Evolutionary conservation across 2,329 filamentous ascomycete genomes (phyloP).

Genomic region (Pestalotiopsis sp.): DNA sequence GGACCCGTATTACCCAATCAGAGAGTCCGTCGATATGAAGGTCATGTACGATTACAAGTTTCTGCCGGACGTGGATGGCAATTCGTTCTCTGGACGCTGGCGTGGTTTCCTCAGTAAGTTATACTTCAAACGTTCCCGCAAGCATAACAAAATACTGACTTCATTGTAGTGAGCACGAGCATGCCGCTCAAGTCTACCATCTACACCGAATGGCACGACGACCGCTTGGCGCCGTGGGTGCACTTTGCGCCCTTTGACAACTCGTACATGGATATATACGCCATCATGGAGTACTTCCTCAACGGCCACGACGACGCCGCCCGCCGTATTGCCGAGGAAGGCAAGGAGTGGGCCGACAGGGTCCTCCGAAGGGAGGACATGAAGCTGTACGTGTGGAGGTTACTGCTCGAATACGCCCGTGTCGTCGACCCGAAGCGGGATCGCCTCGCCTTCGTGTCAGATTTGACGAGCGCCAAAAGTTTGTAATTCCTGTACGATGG

Average conservation of each 20-base stretch:
- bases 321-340: constrained; percentile 56
- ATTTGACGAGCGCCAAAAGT: constrained; percentile 21
- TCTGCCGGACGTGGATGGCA: constrained; percentile 71
- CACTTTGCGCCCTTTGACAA: constrained; percentile 75
- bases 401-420: constrained; percentile 59
- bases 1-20: constrained; percentile 33
- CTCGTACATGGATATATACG: constrained; percentile 65
- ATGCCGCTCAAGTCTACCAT: constrained; percentile 71
- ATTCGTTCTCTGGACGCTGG: constrained; percentile 64
- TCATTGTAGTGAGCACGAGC: constrained; percentile 51
- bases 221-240: constrained; percentile 66
- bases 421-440: constrained; percentile 40
- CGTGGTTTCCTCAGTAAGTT: constrained; percentile 53
- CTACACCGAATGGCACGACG: constrained; percentile 75
- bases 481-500: not conserved
- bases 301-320: constrained; percentile 50
- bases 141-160: not conserved
- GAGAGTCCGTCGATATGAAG: constrained; percentile 39
- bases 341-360: constrained; percentile 61
- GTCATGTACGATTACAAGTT: constrained; percentile 61
- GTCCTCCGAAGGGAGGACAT: constrained; percentile 66
- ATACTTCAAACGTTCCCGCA: not conserved
- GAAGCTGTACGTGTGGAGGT: constrained; percentile 62
- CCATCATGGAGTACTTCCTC: constrained; percentile 66
- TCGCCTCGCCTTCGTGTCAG: constrained; percentile 43